Evolutionary conservation across 2,329 filamentous ascomycete species (phyloP).

Genomic region (Coniochaeta hoffmannii): DNA sequence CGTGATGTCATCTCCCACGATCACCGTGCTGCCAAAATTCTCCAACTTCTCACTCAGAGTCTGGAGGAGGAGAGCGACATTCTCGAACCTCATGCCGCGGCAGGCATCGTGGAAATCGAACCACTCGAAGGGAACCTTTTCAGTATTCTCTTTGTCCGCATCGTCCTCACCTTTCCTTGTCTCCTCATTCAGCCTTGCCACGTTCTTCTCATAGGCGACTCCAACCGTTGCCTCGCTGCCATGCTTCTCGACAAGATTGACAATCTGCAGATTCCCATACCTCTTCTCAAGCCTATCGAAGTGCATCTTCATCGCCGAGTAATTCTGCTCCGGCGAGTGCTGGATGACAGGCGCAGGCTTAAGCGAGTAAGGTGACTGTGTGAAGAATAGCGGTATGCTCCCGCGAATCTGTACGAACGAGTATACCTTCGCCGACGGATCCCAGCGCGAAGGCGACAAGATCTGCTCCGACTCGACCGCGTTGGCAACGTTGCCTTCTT

Average conservation of each 20-base stretch:
- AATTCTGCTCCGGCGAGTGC: slow-evolving; percentile 74
- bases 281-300: slow-evolving; percentile 60
- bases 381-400: slow-evolving; percentile 92
- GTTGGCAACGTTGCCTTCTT: slow-evolving; percentile 83
- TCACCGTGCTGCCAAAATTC: slow-evolving; percentile 63
- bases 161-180: slow-evolving; percentile 29
- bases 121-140: slow-evolving; percentile 72
- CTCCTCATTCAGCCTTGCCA: slow-evolving; percentile 59
- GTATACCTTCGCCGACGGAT: slow-evolving; percentile 54
- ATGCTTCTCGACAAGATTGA: slow-evolving; percentile 84
- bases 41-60: slow-evolving; percentile 61
- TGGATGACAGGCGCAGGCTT: slow-evolving; percentile 79
- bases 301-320: slow-evolving; percentile 69
- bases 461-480: slow-evolving; percentile 94
- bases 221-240: slow-evolving; percentile 76
- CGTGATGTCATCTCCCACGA: slow-evolving; percentile 33
- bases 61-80: slow-evolving; percentile 73
- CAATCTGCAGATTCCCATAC: slow-evolving; percentile 72
- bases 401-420: slow-evolving; percentile 85
- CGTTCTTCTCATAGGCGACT: slow-evolving; percentile 63
- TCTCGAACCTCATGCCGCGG: slow-evolving; percentile 96
- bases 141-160: neutral
- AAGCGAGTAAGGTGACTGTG: slow-evolving; percentile 86
- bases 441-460: slow-evolving; percentile 61
- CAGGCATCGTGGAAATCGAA: slow-evolving; percentile 95